Conservation (phyloP, 1,284 basidiomycete genomes). For the Volvariella surrecta region DNA sequence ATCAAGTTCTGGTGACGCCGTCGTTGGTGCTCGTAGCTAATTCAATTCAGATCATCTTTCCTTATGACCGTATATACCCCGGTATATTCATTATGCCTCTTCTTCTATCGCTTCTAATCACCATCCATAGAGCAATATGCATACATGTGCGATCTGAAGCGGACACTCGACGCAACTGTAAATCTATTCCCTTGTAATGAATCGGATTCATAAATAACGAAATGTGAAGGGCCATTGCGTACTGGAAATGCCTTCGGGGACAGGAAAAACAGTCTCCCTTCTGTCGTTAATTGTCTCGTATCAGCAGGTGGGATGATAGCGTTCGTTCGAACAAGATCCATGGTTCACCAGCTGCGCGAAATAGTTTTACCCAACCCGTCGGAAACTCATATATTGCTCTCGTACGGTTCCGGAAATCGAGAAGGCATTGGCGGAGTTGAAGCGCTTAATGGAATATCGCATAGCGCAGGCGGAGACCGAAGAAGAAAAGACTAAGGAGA, state of each 20-base stretch:
- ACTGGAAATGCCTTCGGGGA: conserved; percentile 99
- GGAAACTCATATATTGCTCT: conserved; percentile 98
- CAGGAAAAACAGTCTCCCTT: conserved; percentile 97
- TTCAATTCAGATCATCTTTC: conserved; percentile 85
- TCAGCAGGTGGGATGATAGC: conserved; percentile 63
- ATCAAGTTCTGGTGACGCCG: no score
- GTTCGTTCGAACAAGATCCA: background rate
- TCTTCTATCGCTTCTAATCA: background rate
- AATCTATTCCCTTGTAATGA: conserved; percentile 5
- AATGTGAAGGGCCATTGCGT: conserved; percentile 97
- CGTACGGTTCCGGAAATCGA: conserved; percentile 99
- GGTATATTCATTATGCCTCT: conserved; percentile 34
- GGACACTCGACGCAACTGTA: conserved; percentile 88
- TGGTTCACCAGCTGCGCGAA: background rate
- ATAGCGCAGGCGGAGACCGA: conserved; percentile 60
- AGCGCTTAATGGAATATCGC: conserved; percentile 91
- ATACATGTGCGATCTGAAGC: conserved; percentile 98
- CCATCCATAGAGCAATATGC: conserved; percentile 81
- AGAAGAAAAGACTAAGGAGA: conserved; percentile 75
- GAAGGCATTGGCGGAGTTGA: conserved; percentile 94
- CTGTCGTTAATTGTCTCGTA: conserved; percentile 97
- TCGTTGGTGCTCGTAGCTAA: no score
- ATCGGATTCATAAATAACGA: conserved; percentile 4
- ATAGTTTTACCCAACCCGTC: conserved; percentile 84
- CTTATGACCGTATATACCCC: conserved; percentile 87